These are phyloP conservation scores for Daldinia eschscholtzii DNA, from an alignment of 2,329 filamentous ascomycete genomes.

Conservation along the genomic window DNA sequence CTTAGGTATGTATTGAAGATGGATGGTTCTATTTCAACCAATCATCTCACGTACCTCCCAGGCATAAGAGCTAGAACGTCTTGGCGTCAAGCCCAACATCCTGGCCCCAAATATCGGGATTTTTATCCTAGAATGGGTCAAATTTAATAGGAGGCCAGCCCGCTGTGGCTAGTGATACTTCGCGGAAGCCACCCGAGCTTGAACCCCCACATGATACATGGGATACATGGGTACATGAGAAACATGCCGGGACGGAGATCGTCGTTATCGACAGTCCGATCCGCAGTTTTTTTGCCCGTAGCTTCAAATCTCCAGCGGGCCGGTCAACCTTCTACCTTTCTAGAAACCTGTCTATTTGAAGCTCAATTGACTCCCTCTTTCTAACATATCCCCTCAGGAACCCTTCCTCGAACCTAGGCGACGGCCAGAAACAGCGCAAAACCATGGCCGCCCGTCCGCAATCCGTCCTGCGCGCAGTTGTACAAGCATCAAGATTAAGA, in stretches of 20 bases:
- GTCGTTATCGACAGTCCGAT: constrained; percentile 25
- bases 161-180: constrained; percentile 32
- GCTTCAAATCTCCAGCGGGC: neutral
- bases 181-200: constrained; percentile 15
- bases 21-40: constrained; percentile 18
- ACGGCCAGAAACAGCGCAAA: constrained; percentile 31
- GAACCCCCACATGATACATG: constrained; percentile 17
- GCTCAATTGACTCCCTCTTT: neutral
- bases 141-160: neutral
- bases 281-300: constrained; percentile 10
- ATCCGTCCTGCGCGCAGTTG: constrained; percentile 44
- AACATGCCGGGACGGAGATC: constrained; percentile 19
- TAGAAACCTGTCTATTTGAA: constrained; percentile 6
- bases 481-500: constrained; percentile 39
- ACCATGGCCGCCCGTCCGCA: constrained; percentile 49
- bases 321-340: neutral
- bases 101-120: constrained; percentile 18
- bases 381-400: constrained; percentile 12
- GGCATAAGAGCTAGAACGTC: constrained; percentile 16
- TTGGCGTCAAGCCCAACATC: constrained; percentile 21
- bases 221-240: neutral
- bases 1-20: constrained; percentile 1
- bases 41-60: constrained; percentile 28
- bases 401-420: constrained; percentile 23
- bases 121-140: constrained; percentile 10